Conservation (phyloP, 305 asterid species). For the Fraxinus sp. region DNA sequence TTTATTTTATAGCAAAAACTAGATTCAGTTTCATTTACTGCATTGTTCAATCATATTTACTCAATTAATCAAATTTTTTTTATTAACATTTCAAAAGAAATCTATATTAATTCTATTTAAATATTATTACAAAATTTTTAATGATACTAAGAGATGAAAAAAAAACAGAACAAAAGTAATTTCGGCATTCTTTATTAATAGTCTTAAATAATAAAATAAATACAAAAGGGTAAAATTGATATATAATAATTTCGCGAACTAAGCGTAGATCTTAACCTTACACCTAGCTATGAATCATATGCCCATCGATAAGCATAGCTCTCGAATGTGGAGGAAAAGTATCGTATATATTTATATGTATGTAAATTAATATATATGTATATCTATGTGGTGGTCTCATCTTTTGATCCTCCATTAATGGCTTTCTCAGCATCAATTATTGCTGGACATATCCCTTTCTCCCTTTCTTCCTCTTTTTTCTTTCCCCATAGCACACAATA, state of each 20-base stretch:
- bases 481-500: conserved; percentile 87
- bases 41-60: no score
- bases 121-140: no score
- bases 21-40: background rate
- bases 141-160: background rate
- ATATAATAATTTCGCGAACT: background rate
- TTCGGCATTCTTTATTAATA: background rate
- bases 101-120: background rate
- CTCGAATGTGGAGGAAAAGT: background rate
- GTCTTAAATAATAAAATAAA: background rate
- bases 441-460: conserved; percentile 13
- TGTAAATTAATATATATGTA: background rate
- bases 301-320: background rate
- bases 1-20: background rate
- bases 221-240: background rate
- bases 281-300: background rate
- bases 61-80: no score
- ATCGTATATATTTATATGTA: no score
- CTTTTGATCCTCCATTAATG: conserved; percentile 23
- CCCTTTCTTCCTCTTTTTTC: conserved; percentile 53
- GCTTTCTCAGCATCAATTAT: conserved; percentile 44
- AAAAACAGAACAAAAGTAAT: no score
- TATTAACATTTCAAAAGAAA: background rate
- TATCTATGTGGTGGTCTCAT: conserved; percentile 13
- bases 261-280: background rate